Evolutionary conservation across 768 basidiomycete genomes (phyloP), one percentile per base, ranked within the genome.

Genomic region (Hygrocybe coccinea): DNA sequence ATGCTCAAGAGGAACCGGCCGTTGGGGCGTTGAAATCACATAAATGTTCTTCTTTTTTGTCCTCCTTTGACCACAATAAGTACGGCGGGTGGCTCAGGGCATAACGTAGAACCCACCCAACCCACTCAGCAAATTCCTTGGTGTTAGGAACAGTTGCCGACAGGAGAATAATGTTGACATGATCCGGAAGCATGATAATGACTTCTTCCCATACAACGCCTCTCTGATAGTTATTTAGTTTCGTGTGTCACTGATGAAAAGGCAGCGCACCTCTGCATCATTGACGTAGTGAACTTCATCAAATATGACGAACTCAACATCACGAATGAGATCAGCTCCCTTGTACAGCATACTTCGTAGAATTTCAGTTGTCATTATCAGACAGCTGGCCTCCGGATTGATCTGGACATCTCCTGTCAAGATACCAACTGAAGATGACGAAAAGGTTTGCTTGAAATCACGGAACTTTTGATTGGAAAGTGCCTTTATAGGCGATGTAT

Each of bases 141-240:
- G 95, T 92, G 65, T 99, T 99, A 7, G 97, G 95, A 0, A 99
- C 95, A 2, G 97, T 99, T 8, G 97, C 97, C 2, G 95, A 97
- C 14, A 99, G 76, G 41, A 99, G 76, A 54, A 99, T 97, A 65
- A 99, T 98, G 69, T 89, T 95, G 68, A 98, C 89, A 71, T 99
- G 95, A 61, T 98, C 97, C 0, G 97, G 97, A 11, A 99, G 78
- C 94, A 99, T 97, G 69, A 99, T 99, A 61, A 99, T 99, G 24
- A 99, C 95, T 73, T 99, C 95, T 72, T 99, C 95, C 97, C 97
- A 99, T 11, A 99, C 97, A 15, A 99, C 97, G 38, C 97, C 97
- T 66, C 97, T 81, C 95, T 97, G 66, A 39, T 43, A 14, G 17
- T 38, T 14, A 60, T 46, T 58, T 62, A 19, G 51, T 19, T 43